A percentile compares a stretch with the other conserved stretches of the same genome.
phyloP scores from a whole-genome alignment of 495 filamentous ascomycete species.

The Lepidopterella palustris region DNA sequence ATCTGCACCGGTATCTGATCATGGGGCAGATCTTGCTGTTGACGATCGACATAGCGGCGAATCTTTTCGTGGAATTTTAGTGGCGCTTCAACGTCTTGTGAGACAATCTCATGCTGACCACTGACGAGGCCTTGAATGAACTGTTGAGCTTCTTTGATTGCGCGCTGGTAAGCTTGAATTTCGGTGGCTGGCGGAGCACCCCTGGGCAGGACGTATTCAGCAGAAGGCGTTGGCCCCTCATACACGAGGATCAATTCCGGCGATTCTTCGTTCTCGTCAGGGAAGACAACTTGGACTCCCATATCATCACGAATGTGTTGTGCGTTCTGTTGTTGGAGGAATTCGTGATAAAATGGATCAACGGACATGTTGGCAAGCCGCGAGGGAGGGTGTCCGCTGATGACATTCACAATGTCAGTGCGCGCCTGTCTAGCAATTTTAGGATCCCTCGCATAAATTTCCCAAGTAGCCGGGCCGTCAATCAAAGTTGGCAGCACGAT shows the following conservation, averaged over 20 bases:
- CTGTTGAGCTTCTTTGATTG: constrained; percentile 63
- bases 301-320: constrained; percentile 61
- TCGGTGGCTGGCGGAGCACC: constrained; percentile 55
- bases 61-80: constrained; percentile 76
- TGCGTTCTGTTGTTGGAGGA: constrained; percentile 58
- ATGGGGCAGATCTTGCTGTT: constrained; percentile 60
- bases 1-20: constrained; percentile 69
- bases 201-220: constrained; percentile 62
- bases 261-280: constrained; percentile 52
- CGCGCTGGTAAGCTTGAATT: constrained; percentile 58
- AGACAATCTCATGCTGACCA: constrained; percentile 62
- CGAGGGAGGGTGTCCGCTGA: constrained; percentile 72
- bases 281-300: constrained; percentile 73
- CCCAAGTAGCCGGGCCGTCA: constrained; percentile 65
- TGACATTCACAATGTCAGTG: constrained; percentile 70
- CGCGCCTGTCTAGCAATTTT: constrained; percentile 77
- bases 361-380: constrained; percentile 62
- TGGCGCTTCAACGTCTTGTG: constrained; percentile 60
- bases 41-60: constrained; percentile 64
- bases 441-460: constrained; percentile 74
- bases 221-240: constrained; percentile 56
- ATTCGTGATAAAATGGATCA: constrained; percentile 81
- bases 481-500: constrained; percentile 65
- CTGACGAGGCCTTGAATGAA: constrained; percentile 64
- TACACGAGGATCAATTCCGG: constrained; percentile 75